phyloP scores from a whole-genome alignment of 768 basidiomycete species.

The Nidula microcarpa region DNA sequence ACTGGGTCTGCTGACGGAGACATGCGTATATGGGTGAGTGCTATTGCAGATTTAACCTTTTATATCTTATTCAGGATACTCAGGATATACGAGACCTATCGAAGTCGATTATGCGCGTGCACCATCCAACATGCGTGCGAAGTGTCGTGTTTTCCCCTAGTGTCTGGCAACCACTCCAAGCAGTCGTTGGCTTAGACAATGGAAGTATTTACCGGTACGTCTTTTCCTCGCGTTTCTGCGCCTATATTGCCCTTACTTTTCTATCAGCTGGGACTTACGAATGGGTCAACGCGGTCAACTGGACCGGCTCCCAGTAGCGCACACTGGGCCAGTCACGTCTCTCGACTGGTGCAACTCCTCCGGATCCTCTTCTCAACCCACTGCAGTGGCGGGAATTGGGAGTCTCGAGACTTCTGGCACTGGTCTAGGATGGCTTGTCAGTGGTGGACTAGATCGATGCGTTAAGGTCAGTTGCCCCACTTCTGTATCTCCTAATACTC shows the following conservation, averaged over 20 bases:
- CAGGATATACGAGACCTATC: slow-evolving; percentile 75
- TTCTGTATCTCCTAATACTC: not conserved
- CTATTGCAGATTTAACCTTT: not conserved
- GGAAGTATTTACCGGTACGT: slow-evolving; percentile 64
- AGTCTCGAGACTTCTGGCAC: slow-evolving; percentile 19
- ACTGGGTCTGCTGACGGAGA: slow-evolving; percentile 82
- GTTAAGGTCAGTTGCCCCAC: slow-evolving; percentile 54
- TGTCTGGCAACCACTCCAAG: slow-evolving; percentile 61
- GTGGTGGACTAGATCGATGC: slow-evolving; percentile 73
- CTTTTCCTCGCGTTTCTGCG: not conserved
- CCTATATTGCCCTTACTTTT: not conserved
- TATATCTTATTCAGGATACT: not conserved
- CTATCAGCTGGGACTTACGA: slow-evolving; percentile 69
- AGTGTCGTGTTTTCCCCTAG: slow-evolving; percentile 70
- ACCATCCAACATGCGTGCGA: slow-evolving; percentile 66
- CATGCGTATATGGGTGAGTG: slow-evolving; percentile 73
- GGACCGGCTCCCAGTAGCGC: slow-evolving; percentile 72
- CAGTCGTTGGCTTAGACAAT: slow-evolving; percentile 65
- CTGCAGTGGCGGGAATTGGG: not conserved
- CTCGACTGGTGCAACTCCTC: slow-evolving; percentile 64
- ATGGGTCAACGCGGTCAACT: slow-evolving; percentile 74
- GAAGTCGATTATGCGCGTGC: slow-evolving; percentile 67
- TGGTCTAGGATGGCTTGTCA: slow-evolving; percentile 71
- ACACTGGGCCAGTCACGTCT: slow-evolving; percentile 66
- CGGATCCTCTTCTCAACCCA: slow-evolving; percentile 8